Evolutionary conservation across 371 early-diverging fungal genomes (phyloP).

Genomic region (Dipsacomyces acuminosporus): DNA sequence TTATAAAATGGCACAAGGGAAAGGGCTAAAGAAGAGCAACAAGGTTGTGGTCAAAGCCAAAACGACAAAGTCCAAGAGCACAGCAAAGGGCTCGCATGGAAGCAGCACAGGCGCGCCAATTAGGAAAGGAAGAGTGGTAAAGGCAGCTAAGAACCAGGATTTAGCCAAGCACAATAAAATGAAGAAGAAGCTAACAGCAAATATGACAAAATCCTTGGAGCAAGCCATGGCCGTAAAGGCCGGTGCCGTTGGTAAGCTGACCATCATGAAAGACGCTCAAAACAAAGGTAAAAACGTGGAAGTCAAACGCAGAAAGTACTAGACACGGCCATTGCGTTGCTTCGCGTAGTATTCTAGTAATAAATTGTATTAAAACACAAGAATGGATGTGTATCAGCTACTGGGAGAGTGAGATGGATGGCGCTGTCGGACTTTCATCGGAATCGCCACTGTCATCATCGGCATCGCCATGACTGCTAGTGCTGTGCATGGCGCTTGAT

Average conservation of each 20-base stretch:
- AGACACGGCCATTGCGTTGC: not conserved
- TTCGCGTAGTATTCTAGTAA: too few relatives aligned
- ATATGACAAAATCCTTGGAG: conserved; percentile 35
- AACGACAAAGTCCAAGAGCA: not conserved
- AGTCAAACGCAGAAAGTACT: conserved; percentile 29
- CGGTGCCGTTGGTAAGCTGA: conserved; percentile 46
- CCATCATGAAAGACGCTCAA: conserved; percentile 45
- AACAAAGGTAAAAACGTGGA: conserved; percentile 28
- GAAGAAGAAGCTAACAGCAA: conserved; percentile 41
- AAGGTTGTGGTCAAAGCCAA: conserved; percentile 13
- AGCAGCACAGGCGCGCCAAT: conserved; percentile 1
- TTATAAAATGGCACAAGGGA: conserved; percentile 28
- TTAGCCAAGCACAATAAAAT: conserved; percentile 31
- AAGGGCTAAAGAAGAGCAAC: conserved; percentile 18
- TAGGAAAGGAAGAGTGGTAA: conserved; percentile 35
- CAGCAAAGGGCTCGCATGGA: not conserved
- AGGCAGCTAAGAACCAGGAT: conserved; percentile 32
- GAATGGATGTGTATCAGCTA: not conserved
- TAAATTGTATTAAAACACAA: conserved; percentile 1
- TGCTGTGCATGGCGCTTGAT: too few relatives aligned
- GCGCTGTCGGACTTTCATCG: not conserved
- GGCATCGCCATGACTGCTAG: too few relatives aligned
- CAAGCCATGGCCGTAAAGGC: conserved; percentile 49
- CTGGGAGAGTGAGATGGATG: conserved; percentile 16
- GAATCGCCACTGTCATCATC: not conserved